These are phyloP conservation scores for Xylaria sp. DNA, from an alignment of 2,329 filamentous ascomycete genomes.

Conservation along the genomic window DNA sequence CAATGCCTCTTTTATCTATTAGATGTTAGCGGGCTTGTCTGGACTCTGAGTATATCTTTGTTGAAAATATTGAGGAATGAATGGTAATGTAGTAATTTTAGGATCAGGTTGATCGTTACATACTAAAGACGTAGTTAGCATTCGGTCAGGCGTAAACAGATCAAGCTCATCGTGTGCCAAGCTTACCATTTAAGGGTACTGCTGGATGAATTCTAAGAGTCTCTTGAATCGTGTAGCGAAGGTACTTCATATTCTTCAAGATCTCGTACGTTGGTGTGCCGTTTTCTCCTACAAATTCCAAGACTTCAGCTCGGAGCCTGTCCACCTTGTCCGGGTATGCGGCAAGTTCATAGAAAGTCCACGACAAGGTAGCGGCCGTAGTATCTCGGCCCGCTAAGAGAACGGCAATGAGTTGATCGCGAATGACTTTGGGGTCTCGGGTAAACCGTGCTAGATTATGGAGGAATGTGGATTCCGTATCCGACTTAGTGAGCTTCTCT, in stretches of 20 bases:
- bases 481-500: slow-evolving; percentile 73
- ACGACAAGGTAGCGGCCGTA: slow-evolving; percentile 72
- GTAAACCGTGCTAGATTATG: slow-evolving; percentile 78
- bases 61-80: no score
- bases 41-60: background rate
- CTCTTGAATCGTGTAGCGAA: slow-evolving; percentile 51
- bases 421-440: slow-evolving; percentile 68
- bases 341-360: slow-evolving; percentile 73
- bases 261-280: slow-evolving; percentile 65
- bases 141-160: background rate
- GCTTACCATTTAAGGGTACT: slow-evolving; percentile 56
- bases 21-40: slow-evolving; percentile 10
- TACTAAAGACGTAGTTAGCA: slow-evolving; percentile 27
- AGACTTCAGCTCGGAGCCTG: slow-evolving; percentile 71
- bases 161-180: background rate
- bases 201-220: slow-evolving; percentile 58
- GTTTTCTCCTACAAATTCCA: slow-evolving; percentile 62
- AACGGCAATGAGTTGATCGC: slow-evolving; percentile 78
- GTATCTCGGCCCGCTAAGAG: slow-evolving; percentile 78
- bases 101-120: background rate
- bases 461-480: slow-evolving; percentile 77
- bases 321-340: slow-evolving; percentile 65
- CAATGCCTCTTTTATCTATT: slow-evolving; percentile 50
- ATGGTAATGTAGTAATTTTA: background rate
- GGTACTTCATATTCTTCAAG: slow-evolving; percentile 76